Percentiles rank a stretch among this genome's conserved stretches.
Evolutionary conservation across 2,329 filamentous ascomycete genomes (phyloP).

Genomic region (Mollisiaceae sp.): DNA sequence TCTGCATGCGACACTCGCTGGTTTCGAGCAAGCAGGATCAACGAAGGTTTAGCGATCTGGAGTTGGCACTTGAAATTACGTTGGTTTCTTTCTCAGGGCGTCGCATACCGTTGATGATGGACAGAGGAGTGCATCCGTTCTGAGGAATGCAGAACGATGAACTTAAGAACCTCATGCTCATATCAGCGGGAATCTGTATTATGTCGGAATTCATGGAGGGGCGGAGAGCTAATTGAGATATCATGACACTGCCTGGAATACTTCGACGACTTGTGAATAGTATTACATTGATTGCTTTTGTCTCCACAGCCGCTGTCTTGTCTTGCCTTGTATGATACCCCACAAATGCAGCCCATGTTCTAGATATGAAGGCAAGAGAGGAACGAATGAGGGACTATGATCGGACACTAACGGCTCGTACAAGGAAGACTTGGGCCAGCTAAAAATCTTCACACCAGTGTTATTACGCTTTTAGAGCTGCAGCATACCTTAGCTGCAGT

Average conservation of each 20-base stretch:
- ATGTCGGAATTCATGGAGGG: conserved; percentile 38
- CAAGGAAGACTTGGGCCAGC: conserved; percentile 1
- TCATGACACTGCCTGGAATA: conserved; percentile 30
- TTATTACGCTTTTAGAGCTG: conserved; percentile 23
- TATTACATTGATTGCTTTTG: neutral
- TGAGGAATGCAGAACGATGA: conserved; percentile 22
- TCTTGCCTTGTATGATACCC: neutral
- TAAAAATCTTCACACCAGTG: conserved; percentile 19
- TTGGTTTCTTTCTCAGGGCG: conserved; percentile 38
- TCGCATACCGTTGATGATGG: conserved; percentile 35
- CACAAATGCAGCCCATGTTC: neutral
- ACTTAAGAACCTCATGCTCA: conserved; percentile 23
- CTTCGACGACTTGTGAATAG: conserved; percentile 2
- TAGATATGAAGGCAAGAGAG: neutral
- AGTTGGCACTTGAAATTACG: conserved; percentile 45
- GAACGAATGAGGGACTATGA: neutral
- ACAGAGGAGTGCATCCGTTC: conserved; percentile 24
- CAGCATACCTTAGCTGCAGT: conserved; percentile 16
- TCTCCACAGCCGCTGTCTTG: neutral
- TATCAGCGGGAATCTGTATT: conserved; percentile 37
- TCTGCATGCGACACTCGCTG: conserved; percentile 46
- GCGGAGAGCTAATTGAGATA: conserved; percentile 38
- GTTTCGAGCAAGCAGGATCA: conserved; percentile 44
- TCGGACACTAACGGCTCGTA: neutral
- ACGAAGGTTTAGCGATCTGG: conserved; percentile 44